These are phyloP conservation scores for Acacia crassicarpa DNA, from an alignment of 306 rosid species.

Conservation along the genomic window DNA sequence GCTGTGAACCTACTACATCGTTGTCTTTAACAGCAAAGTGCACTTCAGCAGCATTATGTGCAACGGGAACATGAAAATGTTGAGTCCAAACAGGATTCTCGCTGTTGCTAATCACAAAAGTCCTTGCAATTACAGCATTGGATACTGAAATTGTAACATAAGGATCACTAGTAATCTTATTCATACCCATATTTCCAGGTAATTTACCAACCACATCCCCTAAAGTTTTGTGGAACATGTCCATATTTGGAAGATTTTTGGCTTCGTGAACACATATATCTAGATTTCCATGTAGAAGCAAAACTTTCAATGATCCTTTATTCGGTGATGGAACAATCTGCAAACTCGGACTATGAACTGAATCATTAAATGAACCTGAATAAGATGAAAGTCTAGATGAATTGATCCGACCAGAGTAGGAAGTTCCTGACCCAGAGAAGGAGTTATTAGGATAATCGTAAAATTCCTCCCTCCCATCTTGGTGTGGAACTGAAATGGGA, in stretches of 20 bases:
- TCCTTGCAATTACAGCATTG: conserved; percentile 86
- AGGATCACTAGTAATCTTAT: conserved; percentile 89
- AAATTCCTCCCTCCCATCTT: conserved; percentile 48
- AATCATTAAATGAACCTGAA: conserved; percentile 58
- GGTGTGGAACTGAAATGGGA: conserved; percentile 44
- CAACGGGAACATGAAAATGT: conserved; percentile 84
- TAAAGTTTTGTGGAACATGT: conserved; percentile 91
- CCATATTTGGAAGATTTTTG: conserved; percentile 87
- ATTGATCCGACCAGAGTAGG: conserved; percentile 36
- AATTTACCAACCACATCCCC: conserved; percentile 67
- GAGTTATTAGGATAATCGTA: conserved; percentile 46
- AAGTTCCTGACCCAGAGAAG: conserved; percentile 43
- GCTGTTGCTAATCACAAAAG: conserved; percentile 85
- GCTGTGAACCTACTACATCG: conserved; percentile 93
- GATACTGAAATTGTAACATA: conserved; percentile 72
- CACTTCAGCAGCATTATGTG: conserved; percentile 81
- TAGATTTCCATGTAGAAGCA: conserved; percentile 87
- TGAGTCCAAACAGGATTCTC: conserved; percentile 94
- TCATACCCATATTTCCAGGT: conserved; percentile 53
- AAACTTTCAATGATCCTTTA: conserved; percentile 68
- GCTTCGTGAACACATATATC: conserved; percentile 83
- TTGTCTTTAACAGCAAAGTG: conserved; percentile 88
- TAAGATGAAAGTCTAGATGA: conserved; percentile 31
- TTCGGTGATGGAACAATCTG: conserved; percentile 66
- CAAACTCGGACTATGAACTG: conserved; percentile 48